A percentile compares a stretch with the other conserved stretches of the same genome.
Evolutionary conservation across 2,329 filamentous ascomycete genomes (phyloP).

Genomic region (Colletotrichum graminicola): DNA sequence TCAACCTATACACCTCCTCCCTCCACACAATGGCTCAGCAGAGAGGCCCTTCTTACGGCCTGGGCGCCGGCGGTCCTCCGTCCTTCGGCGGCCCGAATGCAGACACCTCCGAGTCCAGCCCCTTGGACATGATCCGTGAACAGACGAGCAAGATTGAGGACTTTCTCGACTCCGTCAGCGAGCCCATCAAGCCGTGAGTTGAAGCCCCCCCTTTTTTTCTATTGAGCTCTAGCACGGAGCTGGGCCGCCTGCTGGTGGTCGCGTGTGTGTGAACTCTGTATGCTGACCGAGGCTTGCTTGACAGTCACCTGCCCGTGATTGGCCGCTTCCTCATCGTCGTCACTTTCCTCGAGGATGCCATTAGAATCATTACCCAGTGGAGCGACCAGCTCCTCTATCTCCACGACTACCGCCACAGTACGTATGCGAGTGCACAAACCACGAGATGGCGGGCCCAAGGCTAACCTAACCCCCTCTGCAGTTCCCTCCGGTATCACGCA

Average conservation of each 20-base stretch:
- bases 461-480: slow-evolving; percentile 54
- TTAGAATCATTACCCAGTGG: slow-evolving; percentile 98
- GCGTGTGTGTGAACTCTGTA: slow-evolving; percentile 10
- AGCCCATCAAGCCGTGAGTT: slow-evolving; percentile 94
- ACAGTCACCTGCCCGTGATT: slow-evolving; percentile 91
- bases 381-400: slow-evolving; percentile 93
- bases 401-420: slow-evolving; percentile 93
- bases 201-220: slow-evolving; percentile 25
- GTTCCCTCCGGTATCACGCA: slow-evolving; percentile 92
- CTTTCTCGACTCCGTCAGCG: slow-evolving; percentile 84
- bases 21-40: slow-evolving; percentile 42
- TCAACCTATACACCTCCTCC: slow-evolving; percentile 9
- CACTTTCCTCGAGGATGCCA: slow-evolving; percentile 95
- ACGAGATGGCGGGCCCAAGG: neutral
- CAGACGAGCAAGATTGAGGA: slow-evolving; percentile 99
- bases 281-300: slow-evolving; percentile 45
- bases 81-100: slow-evolving; percentile 40
- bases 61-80: slow-evolving; percentile 41
- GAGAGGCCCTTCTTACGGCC: slow-evolving; percentile 43
- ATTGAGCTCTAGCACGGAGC: slow-evolving; percentile 20
- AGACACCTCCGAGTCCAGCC: slow-evolving; percentile 69
- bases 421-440: slow-evolving; percentile 51
- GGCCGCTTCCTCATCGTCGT: slow-evolving; percentile 98
- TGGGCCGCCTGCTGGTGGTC: slow-evolving; percentile 23
- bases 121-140: slow-evolving; percentile 88